A percentile compares a stretch with the other conserved stretches of the same genome.
Conservation (phyloP, 2,329 filamentous ascomycete species). For the Microdochium trichocladiopsis region DNA sequence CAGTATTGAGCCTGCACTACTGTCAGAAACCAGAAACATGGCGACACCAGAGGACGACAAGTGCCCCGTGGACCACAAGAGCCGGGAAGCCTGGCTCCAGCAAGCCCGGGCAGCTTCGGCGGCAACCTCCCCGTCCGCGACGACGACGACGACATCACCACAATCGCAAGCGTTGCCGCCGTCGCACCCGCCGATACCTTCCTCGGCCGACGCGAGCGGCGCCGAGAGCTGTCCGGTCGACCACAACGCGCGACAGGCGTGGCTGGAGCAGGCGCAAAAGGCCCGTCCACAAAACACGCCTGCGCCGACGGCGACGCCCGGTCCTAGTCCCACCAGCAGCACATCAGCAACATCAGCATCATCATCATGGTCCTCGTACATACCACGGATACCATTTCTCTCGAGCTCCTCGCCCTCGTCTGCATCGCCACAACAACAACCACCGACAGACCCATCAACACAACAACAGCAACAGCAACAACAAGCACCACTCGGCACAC, state of each 20-base stretch:
- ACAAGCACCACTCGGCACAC: constrained; percentile 42
- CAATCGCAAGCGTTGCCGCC: constrained; percentile 15
- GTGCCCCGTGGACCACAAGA: constrained; percentile 88
- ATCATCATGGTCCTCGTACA: neutral
- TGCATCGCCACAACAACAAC: constrained; percentile 18
- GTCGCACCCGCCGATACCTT: constrained; percentile 13
- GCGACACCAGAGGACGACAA: constrained; percentile 12
- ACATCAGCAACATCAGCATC: too few relatives aligned
- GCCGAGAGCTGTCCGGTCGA: constrained; percentile 57
- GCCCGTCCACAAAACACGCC: constrained; percentile 9
- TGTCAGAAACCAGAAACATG: constrained; percentile 6
- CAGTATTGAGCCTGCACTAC: neutral
- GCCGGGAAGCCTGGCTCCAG: constrained; percentile 78
- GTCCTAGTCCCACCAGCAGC: neutral
- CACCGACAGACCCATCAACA: constrained; percentile 25
- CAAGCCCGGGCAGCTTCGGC: constrained; percentile 50
- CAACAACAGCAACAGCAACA: constrained; percentile 5
- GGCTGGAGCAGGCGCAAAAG: constrained; percentile 38
- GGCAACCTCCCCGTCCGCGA: constrained; percentile 25
- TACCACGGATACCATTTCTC: neutral
- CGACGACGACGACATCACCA: constrained; percentile 14
- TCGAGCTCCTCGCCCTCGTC: neutral
- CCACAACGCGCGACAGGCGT: constrained; percentile 59
- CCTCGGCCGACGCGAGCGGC: constrained; percentile 3
- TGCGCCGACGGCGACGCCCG: constrained; percentile 6